Evolutionary conservation across 2,329 filamentous ascomycete genomes (phyloP), one percentile per base, ranked within the genome.

Genomic region (Aureobasidium zeae): DNA sequence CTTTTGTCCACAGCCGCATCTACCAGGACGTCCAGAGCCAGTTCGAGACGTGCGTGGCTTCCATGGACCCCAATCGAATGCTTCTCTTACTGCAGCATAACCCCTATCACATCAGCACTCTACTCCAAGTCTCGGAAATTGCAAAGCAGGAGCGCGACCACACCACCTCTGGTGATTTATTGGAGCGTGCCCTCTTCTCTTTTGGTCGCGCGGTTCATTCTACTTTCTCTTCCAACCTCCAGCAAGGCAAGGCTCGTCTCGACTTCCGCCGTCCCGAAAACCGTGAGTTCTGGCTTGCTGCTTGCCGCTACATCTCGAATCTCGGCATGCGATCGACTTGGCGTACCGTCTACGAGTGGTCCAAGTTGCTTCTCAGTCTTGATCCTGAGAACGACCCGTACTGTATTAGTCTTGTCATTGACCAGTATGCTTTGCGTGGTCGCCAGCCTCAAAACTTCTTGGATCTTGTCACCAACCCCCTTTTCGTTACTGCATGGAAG

Each of bases 81-180:
- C 79, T 96, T 30, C 68, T 79, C 25, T 75, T 91, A 39, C 69
- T 96, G 2, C 74, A 77, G 49, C 70, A 72, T 52, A 79, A 86
- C 54, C 84, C 89, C 3, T 96, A 95, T 60, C 88, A 96, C 59
- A 82, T 96, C 52, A 91, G 86, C 1, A 88, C 86, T 2, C 74
- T 96, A n/a, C 78, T 96, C 16, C 88, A 95, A 59, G 87, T 94
- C 20, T 93, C 86, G 49, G 86, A 86, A 59, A 83, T 96, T 37
- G 87, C 87, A 10, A 89, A 91, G 59, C 84, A 94, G 52, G 86
- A 95, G 57, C 79, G 86, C 42, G 91, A 96, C 57, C 81, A 87
- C 59, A 78, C 88, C 1, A 76, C 91, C 3, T 81, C 89, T 0
- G 82, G 86, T 3, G 88, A 96, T 55, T 74, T 96, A 2, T 77